These are phyloP conservation scores for Coemansia interrupta DNA, from an alignment of 192 early-diverging fungal species.

Conservation along the genomic window DNA sequence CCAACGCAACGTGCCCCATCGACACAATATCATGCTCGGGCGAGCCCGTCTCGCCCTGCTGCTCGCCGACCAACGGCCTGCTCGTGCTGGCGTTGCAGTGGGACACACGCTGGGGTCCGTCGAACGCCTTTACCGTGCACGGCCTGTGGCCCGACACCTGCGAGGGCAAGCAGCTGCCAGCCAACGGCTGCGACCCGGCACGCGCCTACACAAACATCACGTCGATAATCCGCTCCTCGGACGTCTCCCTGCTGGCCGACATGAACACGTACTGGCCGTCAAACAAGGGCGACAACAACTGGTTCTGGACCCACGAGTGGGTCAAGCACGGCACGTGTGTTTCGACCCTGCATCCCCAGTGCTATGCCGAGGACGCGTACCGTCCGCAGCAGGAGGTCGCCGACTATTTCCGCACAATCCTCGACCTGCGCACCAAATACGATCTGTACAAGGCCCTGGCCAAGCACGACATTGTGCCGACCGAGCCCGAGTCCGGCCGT, in stretches of 20 bases:
- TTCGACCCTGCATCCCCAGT: slow-evolving; percentile 59
- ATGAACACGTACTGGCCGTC: slow-evolving; percentile 68
- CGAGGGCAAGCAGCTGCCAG: slow-evolving; percentile 47
- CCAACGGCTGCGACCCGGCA: slow-evolving; percentile 61
- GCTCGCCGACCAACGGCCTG: slow-evolving; percentile 48
- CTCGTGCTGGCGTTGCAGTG: slow-evolving; percentile 55
- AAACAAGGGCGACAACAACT: slow-evolving; percentile 71
- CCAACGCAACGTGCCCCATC: slow-evolving; percentile 31
- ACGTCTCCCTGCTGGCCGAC: slow-evolving; percentile 33
- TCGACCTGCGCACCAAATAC: slow-evolving; percentile 57
- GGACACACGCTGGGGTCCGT: slow-evolving; percentile 58
- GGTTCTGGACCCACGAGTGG: slow-evolving; percentile 80
- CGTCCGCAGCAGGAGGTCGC: slow-evolving; percentile 54
- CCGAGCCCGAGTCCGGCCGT: slow-evolving; percentile 32
- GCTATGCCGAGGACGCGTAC: slow-evolving; percentile 49
- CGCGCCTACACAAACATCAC: slow-evolving; percentile 60
- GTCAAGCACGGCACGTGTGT: slow-evolving; percentile 79
- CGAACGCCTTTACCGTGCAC: slow-evolving; percentile 66
- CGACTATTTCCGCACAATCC: slow-evolving; percentile 58
- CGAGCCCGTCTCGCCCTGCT: slow-evolving; percentile 41
- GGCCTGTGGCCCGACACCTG: slow-evolving; percentile 79
- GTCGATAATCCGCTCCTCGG: slow-evolving; percentile 47
- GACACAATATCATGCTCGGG: slow-evolving; percentile 41
- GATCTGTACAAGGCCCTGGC: slow-evolving; percentile 56
- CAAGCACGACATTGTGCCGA: slow-evolving; percentile 44